Evolutionary conservation across 148 eudicot species (phyloP).

Genomic region (Diospyros kaki): DNA sequence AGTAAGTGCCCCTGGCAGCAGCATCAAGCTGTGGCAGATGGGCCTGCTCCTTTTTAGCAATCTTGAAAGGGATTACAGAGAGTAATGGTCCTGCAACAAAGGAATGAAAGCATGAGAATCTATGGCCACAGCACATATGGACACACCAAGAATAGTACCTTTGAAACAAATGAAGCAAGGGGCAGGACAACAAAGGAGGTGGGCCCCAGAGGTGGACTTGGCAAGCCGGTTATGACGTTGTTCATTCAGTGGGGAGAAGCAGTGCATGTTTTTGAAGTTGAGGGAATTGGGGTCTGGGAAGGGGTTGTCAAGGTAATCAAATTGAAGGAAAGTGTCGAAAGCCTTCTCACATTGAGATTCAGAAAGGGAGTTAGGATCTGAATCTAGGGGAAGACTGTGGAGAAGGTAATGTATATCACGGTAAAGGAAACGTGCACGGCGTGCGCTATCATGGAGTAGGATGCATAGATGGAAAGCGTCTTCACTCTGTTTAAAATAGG

Average conservation of each 20-base stretch:
- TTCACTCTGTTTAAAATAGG: slow-evolving; percentile 71
- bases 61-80: slow-evolving; percentile 39
- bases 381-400: slow-evolving; percentile 42
- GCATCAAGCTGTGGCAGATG: slow-evolving; percentile 62
- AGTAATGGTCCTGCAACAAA: slow-evolving; percentile 50
- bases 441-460: slow-evolving; percentile 39
- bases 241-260: slow-evolving; percentile 56
- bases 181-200: slow-evolving; percentile 35
- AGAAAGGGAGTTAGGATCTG: slow-evolving; percentile 38
- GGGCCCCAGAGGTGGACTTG: slow-evolving; percentile 45
- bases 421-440: slow-evolving; percentile 44
- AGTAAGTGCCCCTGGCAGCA: slow-evolving; percentile 59
- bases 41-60: slow-evolving; percentile 42
- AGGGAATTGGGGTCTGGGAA: slow-evolving; percentile 52
- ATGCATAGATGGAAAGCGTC: slow-evolving; percentile 49
- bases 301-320: slow-evolving; percentile 57
- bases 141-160: slow-evolving; percentile 51
- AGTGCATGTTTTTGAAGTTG: slow-evolving; percentile 46
- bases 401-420: slow-evolving; percentile 46
- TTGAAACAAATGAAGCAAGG: slow-evolving; percentile 51
- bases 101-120: slow-evolving; percentile 58
- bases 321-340: slow-evolving; percentile 46
- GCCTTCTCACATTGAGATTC: slow-evolving; percentile 56
- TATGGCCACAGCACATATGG: slow-evolving; percentile 44
- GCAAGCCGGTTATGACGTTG: slow-evolving; percentile 46